phyloP scores from a whole-genome alignment of 2,329 filamentous ascomycete species.

The Fusarium sp. region DNA sequence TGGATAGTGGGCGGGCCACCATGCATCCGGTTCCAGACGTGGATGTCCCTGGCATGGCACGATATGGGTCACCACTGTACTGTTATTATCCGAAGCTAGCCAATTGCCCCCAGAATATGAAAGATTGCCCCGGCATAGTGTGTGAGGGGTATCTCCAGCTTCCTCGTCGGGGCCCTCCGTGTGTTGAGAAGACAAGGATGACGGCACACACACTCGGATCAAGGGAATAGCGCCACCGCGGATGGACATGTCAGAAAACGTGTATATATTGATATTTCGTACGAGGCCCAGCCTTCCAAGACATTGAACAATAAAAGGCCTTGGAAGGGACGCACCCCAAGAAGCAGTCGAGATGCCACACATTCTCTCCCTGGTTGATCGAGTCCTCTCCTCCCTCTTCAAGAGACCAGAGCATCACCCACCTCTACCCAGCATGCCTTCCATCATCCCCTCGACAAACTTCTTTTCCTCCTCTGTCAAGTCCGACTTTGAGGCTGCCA shows the following conservation, averaged over 20 bases:
- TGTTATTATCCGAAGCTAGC: constrained; percentile 26
- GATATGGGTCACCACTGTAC: not conserved
- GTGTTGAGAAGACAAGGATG: not conserved
- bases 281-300: not conserved
- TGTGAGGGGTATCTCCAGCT: constrained; percentile 30
- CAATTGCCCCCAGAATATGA: constrained; percentile 18
- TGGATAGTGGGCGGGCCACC: constrained; percentile 16
- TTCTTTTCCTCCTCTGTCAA: constrained; percentile 21
- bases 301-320: constrained; percentile 29
- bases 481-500: constrained; percentile 39
- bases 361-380: constrained; percentile 3
- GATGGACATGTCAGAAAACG: not conserved
- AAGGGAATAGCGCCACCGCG: constrained; percentile 15
- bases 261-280: constrained; percentile 2
- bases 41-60: constrained; percentile 23
- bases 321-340: constrained; percentile 2
- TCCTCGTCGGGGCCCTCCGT: constrained; percentile 33
- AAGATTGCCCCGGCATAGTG: constrained; percentile 1
- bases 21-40: constrained; percentile 29
- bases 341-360: not conserved
- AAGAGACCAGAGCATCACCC: not conserved
- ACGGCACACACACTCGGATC: constrained; percentile 25
- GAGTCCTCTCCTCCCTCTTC: not conserved
- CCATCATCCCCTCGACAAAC: constrained; percentile 10
- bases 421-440: constrained; percentile 12